Conservation (phyloP, 306 rosid species). For the Vigna mungo region DNA sequence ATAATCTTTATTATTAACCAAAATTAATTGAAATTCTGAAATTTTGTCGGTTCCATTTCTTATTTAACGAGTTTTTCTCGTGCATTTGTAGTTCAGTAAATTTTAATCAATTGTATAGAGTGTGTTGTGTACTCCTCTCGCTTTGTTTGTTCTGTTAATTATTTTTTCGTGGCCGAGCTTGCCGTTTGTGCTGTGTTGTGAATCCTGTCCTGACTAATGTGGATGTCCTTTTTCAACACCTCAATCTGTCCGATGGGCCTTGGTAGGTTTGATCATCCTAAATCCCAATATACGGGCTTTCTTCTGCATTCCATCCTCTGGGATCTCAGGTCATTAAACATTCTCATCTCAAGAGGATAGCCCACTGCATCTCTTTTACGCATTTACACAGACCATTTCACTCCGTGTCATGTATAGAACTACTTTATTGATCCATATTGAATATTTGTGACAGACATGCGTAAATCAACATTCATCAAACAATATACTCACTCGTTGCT, state of each 20-base stretch:
- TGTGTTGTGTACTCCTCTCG: background rate
- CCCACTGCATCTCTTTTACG: background rate
- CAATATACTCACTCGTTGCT: background rate
- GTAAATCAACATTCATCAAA: background rate
- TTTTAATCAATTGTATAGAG: background rate
- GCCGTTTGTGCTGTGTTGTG: conserved; percentile 22
- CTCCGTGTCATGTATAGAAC: background rate
- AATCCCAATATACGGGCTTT: conserved; percentile 8
- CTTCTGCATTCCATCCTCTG: background rate
- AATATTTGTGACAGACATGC: background rate
- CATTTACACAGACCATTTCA: background rate
- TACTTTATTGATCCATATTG: background rate
- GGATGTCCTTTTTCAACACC: conserved; percentile 6
- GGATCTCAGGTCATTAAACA: conserved; percentile 4
- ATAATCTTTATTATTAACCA: background rate
- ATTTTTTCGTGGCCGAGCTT: background rate
- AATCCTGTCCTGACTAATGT: conserved; percentile 8
- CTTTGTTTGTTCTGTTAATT: conserved; percentile 10
- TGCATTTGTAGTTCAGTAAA: background rate
- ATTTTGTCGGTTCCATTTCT: background rate
- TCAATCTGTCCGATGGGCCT: background rate
- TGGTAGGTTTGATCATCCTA: conserved; percentile 2
- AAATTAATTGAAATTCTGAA: background rate
- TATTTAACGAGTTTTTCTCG: background rate
- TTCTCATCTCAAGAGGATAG: conserved; percentile 21